Base-by-base conservation (phyloP, 108 stramenopile genomes). In the Nitzschia inconspicua region DNA sequence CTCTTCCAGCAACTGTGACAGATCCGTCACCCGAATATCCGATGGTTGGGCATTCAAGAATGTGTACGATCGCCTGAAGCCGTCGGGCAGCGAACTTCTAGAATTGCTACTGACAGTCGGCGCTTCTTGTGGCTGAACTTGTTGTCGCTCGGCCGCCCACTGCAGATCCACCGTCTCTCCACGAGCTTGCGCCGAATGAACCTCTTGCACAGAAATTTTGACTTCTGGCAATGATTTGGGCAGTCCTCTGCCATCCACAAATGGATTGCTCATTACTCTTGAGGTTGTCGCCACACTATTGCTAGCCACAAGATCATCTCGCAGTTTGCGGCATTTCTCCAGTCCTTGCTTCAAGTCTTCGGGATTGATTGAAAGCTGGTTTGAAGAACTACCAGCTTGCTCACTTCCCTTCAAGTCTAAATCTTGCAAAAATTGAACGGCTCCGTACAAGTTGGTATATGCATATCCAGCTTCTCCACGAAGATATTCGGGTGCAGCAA, bases 401-500 rank as follows among this genome's bases (percentile, higher is more conserved):
- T 68, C 46, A 3, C 35, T 48, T 24, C 54, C 36, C 13, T 70
- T 48, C 51, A 79, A 39, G 27, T 92, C 75, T 37, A 92, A 57
- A 46, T 85, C 87, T 25, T 65, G 77, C 20, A 93, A 54, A 62
- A 89, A 93, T 58, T 93, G 88, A 8, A 89, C 80, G 14, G 91
- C 91, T 30, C 88, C 80, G 39, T 84, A 93, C 14, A 93, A 57
- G 40, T 86, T 89, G 10, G 91, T 93, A 44, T 71, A 89, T 1
- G 88, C 88, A 67, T 93, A 93, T 40, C 87, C 91, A 23, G 85
- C 80, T 66, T 93, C 88, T 30, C 88, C 88, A 42, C 84, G 61
- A 35, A 88, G 37, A 41, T 87, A 65, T 49, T 85, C 72, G 13
- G 55, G 61, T 14, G 72, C 41, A 10, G 85, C 72, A 82, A 89